phyloP scores from a whole-genome alignment of 495 filamentous ascomycete genomes.

The Neurospora sp. region DNA sequence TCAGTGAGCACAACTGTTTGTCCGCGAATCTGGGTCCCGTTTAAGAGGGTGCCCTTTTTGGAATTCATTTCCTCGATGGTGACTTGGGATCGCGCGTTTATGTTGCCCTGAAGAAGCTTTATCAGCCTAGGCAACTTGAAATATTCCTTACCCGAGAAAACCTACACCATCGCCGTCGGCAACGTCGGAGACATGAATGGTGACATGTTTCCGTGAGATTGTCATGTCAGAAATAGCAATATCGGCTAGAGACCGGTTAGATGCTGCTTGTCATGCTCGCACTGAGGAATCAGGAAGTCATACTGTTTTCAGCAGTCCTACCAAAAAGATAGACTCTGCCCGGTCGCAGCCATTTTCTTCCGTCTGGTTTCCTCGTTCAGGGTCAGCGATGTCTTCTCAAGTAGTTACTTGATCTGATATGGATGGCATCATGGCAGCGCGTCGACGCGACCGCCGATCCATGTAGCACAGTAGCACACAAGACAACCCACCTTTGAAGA shows the following conservation, averaged over 20 bases:
- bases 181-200: conserved; percentile 59
- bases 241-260: conserved; percentile 30
- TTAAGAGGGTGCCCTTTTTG: conserved; percentile 68
- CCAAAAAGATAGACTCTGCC: conserved; percentile 77
- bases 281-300: background rate
- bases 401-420: background rate
- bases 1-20: conserved; percentile 39
- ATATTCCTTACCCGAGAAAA: background rate
- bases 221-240: conserved; percentile 57
- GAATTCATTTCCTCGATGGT: conserved; percentile 61
- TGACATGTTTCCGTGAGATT: conserved; percentile 84
- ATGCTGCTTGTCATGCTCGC: background rate
- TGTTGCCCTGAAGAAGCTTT: conserved; percentile 34
- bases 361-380: conserved; percentile 30
- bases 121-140: background rate
- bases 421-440: background rate
- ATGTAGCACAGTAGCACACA: background rate
- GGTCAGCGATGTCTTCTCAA: background rate
- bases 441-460: background rate
- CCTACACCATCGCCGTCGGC: conserved; percentile 60
- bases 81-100: conserved; percentile 53
- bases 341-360: conserved; percentile 69
- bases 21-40: conserved; percentile 57
- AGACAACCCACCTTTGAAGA: conserved; percentile 34
- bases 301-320: conserved; percentile 45